Conservation (phyloP, 1,139 yeast species). For the Kodamaea derodonti region DNA sequence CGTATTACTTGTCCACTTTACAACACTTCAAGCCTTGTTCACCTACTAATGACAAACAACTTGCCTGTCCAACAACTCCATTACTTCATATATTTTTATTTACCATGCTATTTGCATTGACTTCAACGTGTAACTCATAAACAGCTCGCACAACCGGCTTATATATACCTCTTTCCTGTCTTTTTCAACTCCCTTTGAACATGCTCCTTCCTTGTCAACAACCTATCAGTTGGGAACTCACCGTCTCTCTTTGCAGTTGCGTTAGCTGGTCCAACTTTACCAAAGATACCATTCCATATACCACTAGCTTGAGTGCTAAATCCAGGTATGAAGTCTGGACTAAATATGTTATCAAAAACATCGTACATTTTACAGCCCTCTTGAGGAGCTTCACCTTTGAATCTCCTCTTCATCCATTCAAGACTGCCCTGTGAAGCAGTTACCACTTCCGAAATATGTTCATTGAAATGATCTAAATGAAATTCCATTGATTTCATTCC, state of each 20-base stretch:
- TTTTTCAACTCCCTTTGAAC: too few species aligned
- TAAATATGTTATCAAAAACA: slow-evolving; percentile 21
- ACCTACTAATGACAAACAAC: too few species aligned
- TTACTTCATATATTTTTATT: too few species aligned
- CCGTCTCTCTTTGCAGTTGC: not conserved
- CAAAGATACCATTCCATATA: not conserved
- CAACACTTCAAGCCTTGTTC: too few species aligned
- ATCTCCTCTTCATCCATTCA: slow-evolving; percentile 12
- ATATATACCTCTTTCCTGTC: too few species aligned
- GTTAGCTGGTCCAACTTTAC: not conserved
- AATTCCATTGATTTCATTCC: slow-evolving; percentile 15
- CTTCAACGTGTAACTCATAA: too few species aligned
- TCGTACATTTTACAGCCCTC: slow-evolving; percentile 12
- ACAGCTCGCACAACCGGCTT: too few species aligned
- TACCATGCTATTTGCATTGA: too few species aligned
- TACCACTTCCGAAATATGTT: slow-evolving; percentile 13
- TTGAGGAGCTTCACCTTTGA: slow-evolving; percentile 9
- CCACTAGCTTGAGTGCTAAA: not conserved
- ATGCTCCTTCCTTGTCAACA: too few species aligned
- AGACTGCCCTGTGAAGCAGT: slow-evolving; percentile 16
- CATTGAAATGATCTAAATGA: slow-evolving; percentile 13
- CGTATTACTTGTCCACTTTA: too few species aligned
- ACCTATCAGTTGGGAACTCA: too few species aligned
- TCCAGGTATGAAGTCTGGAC: slow-evolving; percentile 2
- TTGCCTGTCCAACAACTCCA: too few species aligned